Percentiles rank a stretch among this genome's conserved stretches.
These are phyloP conservation scores for Ogataea philodendri DNA, from an alignment of 805 yeast species.

Conservation along the genomic window DNA sequence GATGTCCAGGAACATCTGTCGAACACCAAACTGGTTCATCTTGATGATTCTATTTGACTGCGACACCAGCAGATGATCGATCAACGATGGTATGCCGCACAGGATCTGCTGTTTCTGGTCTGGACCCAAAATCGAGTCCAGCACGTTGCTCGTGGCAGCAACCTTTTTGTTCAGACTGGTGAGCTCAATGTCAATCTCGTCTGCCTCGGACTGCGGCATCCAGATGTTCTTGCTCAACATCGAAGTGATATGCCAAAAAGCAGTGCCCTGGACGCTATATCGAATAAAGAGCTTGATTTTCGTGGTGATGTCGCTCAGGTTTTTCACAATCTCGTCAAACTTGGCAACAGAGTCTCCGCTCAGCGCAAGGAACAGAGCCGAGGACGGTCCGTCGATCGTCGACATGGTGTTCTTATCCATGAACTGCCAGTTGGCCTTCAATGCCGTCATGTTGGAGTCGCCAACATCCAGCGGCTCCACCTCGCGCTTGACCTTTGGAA, in stretches of 20 bases:
- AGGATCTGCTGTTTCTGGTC: constrained; percentile 35
- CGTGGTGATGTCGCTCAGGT: constrained; percentile 37
- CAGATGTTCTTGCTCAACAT: constrained; percentile 50
- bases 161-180: constrained; percentile 50
- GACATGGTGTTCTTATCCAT: constrained; percentile 14
- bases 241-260: constrained; percentile 49
- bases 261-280: constrained; percentile 54
- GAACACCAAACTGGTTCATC: constrained; percentile 58
- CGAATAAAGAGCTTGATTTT: constrained; percentile 48
- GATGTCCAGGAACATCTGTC: constrained; percentile 57
- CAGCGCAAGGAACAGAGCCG: constrained; percentile 26
- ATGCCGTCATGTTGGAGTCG: constrained; percentile 19
- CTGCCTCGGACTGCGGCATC: constrained; percentile 50
- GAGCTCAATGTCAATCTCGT: constrained; percentile 58
- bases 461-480: constrained; percentile 16
- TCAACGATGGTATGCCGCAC: constrained; percentile 49
- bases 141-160: constrained; percentile 43
- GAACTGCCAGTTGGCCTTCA: constrained; percentile 34
- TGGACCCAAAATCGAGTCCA: constrained; percentile 33
- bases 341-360: constrained; percentile 28
- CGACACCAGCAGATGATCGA: constrained; percentile 50
- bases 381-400: constrained; percentile 2
- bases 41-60: constrained; percentile 50
- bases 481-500: constrained; percentile 51
- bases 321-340: constrained; percentile 38